Conservation (phyloP, 78 protist species). For the Dictyostelium firmibasis region DNA sequence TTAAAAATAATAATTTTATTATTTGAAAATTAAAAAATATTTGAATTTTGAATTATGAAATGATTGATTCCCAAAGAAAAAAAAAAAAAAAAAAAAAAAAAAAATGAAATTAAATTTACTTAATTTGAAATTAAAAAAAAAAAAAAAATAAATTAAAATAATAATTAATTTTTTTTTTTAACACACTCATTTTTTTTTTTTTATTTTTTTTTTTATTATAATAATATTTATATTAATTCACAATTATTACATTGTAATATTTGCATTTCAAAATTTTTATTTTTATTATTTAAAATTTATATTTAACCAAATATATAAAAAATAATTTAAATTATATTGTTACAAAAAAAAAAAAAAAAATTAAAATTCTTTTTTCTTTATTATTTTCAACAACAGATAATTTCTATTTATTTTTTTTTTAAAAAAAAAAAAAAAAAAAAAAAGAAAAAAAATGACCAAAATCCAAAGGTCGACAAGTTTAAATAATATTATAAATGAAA, state of each 20-base stretch:
- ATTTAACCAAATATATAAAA: neutral
- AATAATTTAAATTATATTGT: too few species aligned
- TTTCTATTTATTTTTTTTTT: too few species aligned
- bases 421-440: neutral
- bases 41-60: neutral
- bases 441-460: neutral
- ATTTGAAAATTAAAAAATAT: neutral
- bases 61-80: neutral
- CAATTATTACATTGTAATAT: neutral
- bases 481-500: slow-evolving; percentile 39
- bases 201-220: neutral
- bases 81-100: neutral
- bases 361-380: neutral
- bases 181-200: neutral
- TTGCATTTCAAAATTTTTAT: neutral
- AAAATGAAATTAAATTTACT: too few species aligned
- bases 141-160: neutral
- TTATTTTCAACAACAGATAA: neutral
- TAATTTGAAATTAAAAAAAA: neutral
- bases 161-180: neutral
- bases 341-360: neutral
- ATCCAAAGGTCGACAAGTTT: slow-evolving; percentile 20
- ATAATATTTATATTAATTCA: neutral
- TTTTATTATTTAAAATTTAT: too few species aligned
- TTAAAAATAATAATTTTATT: too few species aligned